Base-by-base conservation (phyloP, 2,329 filamentous ascomycete genomes). In the Knufia petricola region DNA sequence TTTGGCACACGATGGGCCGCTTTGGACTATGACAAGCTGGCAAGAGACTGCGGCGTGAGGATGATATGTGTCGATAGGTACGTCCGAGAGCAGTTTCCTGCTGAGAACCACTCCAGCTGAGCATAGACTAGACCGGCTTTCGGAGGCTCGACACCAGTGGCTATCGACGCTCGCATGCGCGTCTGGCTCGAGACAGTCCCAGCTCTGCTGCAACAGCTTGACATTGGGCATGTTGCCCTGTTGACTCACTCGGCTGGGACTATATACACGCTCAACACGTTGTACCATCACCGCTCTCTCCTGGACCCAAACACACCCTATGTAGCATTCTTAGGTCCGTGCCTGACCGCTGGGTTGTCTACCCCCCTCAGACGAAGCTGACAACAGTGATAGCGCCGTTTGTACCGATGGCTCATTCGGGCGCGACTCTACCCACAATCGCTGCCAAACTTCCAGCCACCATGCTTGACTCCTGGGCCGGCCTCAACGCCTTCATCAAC, bases 181-280 rank as follows among this genome's bases (percentile, higher is more conserved):
- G 56, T 61, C 17, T 73, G 66, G 64, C 57, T 70, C 20, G 68
- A 72, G 52, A 62, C 63, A 1, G 58, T 72, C 1, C 68, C 69
- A 15, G 53, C 51, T 3, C 56, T 74, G 0, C 58, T 73, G 4
- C 31, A 57, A 3, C 50, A 61, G 36, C 60, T 74, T 3, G 41
- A 58, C 0, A 64, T 70, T 40, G 48, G 61, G 47, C 62, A 69
- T 49, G 63, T 73, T 15, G 58, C 56, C n/a, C 52, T 73, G 0
- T 57, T 65, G 1, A 59, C 64, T 15, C 70, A 73, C 50, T 66
- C 62, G 19, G 64, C 65, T 0, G 71, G 71, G 1, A 68, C 68
- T 0, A 59, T 71, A 1, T 73, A 69, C 50, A 52, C 63, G 3
- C 57, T 74, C 20, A 73, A 73, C 47, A 66, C 68, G 3, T 55